These are phyloP conservation scores for Metroxylon sagu DNA, from an alignment of 176 grass and related monocot species.

Conservation along the genomic window DNA sequence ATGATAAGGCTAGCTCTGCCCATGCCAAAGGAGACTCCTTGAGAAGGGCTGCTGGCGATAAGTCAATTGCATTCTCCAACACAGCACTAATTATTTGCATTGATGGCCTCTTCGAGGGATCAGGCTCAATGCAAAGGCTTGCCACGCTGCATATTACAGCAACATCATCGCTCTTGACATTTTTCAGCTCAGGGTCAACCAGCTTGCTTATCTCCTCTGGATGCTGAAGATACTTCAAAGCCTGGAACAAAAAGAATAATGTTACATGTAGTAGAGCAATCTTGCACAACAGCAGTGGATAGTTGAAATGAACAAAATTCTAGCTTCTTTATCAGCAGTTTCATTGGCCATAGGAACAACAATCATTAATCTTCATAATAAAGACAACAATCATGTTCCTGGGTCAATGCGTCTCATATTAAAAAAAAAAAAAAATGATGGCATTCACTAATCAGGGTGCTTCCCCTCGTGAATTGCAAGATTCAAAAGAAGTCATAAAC, in stretches of 20 bases:
- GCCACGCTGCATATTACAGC: slow-evolving; percentile 66
- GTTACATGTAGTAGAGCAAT: background rate
- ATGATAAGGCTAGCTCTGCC: slow-evolving; percentile 65
- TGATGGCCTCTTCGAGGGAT: slow-evolving; percentile 68
- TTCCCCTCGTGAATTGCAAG: background rate
- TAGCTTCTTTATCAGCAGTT: no score
- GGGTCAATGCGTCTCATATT: no score
- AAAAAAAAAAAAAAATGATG: no score
- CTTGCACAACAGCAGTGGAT: background rate
- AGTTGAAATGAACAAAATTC: no score
- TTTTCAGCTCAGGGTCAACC: slow-evolving; percentile 46
- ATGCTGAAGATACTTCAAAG: slow-evolving; percentile 56
- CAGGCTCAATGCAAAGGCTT: slow-evolving; percentile 70
- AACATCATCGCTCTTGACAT: slow-evolving; percentile 53
- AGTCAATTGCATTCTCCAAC: slow-evolving; percentile 70
- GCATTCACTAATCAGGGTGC: no score
- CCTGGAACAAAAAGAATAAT: slow-evolving; percentile 27
- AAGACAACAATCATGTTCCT: no score
- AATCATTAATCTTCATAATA: no score
- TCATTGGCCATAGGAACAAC: no score
- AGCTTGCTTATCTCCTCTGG: slow-evolving; percentile 46
- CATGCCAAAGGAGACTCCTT: slow-evolving; percentile 64
- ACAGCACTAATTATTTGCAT: slow-evolving; percentile 73
- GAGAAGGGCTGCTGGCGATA: slow-evolving; percentile 40
- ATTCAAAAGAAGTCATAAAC: background rate